Evolutionary conservation across 2,329 filamentous ascomycete genomes (phyloP), one percentile per base, ranked within the genome.

Genomic region (Chalaropsis ovoidea): DNA sequence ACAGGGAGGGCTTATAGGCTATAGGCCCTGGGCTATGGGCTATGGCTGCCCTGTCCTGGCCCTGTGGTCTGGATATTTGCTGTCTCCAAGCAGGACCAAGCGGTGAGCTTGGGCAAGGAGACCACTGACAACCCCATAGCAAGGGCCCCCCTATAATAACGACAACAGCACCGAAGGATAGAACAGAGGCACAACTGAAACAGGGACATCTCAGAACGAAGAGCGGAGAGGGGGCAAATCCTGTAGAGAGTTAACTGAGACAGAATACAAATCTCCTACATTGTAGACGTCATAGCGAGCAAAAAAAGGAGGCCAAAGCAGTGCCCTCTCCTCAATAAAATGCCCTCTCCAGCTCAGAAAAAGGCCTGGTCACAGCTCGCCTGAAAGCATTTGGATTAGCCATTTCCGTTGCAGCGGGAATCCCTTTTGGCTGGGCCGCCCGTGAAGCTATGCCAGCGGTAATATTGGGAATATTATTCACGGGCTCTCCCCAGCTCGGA

Each of bases 31-130:
- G 47, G 47, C 47, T 52, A 52, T 52, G 47, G 47, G 47, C 47
- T 52, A 52, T 24, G 19, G 22, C 22, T 52, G 47, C 47, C 47
- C 22, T 52, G 22, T 52, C 47, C 22, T 13, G 47, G 47, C 47
- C 47, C 24, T 27, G 47, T 52, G 35, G 8, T 10, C 43, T 47
- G 15, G 15, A 47, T 47, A 19, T 47, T 47, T 47, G 43, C n/a
- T 47, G 43, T 47, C 43, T 47, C 43, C 15, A 47, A 58, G 27
- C 10, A 58, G 54, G 54, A 58, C 54, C 54, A 58, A 58, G 54
- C 54, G 54, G 54, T 58, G 54, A 58, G 54, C 54, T 58, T 58
- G 27, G 54, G 27, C 24, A 58, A 17, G 27, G 27, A 35, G 8
- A 39, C 7, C 13, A 58, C 27, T 24, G 22, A 58, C 27, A 35